Percentiles rank a stretch among this genome's conserved stretches.
Conservation (phyloP, 1,139 yeast species). For the Candida gigantensis region DNA sequence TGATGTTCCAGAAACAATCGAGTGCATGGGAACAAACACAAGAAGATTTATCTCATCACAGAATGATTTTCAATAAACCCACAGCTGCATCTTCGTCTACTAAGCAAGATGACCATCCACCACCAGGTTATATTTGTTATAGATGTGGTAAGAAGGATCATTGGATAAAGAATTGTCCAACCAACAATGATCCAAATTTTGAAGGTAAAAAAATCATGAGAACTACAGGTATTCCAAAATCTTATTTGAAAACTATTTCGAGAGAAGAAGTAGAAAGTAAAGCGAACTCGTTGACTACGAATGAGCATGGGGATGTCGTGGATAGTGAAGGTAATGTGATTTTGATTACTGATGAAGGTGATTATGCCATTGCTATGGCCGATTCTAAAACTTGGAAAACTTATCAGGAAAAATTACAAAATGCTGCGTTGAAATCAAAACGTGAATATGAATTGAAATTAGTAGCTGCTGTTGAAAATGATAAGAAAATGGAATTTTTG, state of each 20-base stretch:
- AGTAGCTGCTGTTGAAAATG: constrained; percentile 37
- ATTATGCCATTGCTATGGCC: constrained; percentile 92
- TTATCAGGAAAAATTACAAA: constrained; percentile 69
- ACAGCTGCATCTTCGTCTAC: constrained; percentile 23
- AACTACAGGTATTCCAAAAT: constrained; percentile 96
- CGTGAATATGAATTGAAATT: constrained; percentile 42
- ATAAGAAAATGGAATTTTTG: constrained; percentile 44
- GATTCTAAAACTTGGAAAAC: constrained; percentile 91
- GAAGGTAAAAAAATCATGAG: constrained; percentile 89
- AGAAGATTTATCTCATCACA: constrained; percentile 80
- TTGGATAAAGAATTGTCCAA: constrained; percentile 96
- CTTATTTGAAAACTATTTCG: constrained; percentile 77
- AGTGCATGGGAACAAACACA: constrained; percentile 96
- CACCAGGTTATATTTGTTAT: constrained; percentile 94
- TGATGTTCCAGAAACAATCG: constrained; percentile 91
- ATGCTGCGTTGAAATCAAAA: constrained; percentile 51
- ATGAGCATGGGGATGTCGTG: constrained; percentile 48
- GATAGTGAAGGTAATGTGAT: constrained; percentile 70
- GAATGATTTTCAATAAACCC: constrained; percentile 58
- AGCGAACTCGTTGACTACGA: constrained; percentile 47
- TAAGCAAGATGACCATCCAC: constrained; percentile 73
- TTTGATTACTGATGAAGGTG: constrained; percentile 92
- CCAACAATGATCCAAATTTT: constrained; percentile 87
- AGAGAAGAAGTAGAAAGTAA: constrained; percentile 53
- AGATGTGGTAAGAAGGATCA: constrained; percentile 97